Base-by-base conservation (phyloP, 2,329 filamentous ascomycete genomes). In the Cadophora luteo-olivacea region DNA sequence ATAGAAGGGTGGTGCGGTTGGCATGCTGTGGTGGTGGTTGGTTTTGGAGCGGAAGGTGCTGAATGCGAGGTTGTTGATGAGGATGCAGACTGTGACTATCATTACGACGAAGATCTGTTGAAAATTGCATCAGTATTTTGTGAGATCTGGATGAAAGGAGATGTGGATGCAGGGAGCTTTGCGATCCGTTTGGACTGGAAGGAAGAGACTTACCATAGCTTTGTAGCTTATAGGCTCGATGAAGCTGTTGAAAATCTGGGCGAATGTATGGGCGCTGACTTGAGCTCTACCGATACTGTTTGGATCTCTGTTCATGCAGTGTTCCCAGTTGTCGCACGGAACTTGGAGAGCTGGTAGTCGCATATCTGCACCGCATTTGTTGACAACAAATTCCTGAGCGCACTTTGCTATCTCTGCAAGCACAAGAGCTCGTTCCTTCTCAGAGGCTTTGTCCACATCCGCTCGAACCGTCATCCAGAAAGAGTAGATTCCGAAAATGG, bases 221-320 rank as follows among this genome's bases (percentile, higher is more conserved):
- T 97, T 97, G 80, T 93, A 91, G 72, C 91, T 93, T 79, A 98
- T 94, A 6, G 92, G 90, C 75, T 97, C 93, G 4, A 97, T 90
- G 79, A 98, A 97, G 75, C 91, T 91, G 78, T 98, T 97, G 80
- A 98, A 91, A 51, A 99, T 97, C 77, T 93, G 89, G 0, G 95
- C 95, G 77, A 97, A 92, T 32, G 94, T 96, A 76, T 92, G 91
- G 5, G 93, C 94, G 22, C 91, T 93, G 49, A 97, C 89, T 75
- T 90, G 91, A 52, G 95, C 91, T 48, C 91, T 86, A 73, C 92
- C 94, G 66, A 97, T 89, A 66, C 89, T 88, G 55, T 89, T 85
- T 0, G 94, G 90, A 76, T 97, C 92, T 72, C 91, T 88, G 72
- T 90, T 89, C 93, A 97, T 97, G 80, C 96, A 98, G 38, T 88